phyloP scores from a whole-genome alignment of 345 rosid species.

The Aegle marmelos region DNA sequence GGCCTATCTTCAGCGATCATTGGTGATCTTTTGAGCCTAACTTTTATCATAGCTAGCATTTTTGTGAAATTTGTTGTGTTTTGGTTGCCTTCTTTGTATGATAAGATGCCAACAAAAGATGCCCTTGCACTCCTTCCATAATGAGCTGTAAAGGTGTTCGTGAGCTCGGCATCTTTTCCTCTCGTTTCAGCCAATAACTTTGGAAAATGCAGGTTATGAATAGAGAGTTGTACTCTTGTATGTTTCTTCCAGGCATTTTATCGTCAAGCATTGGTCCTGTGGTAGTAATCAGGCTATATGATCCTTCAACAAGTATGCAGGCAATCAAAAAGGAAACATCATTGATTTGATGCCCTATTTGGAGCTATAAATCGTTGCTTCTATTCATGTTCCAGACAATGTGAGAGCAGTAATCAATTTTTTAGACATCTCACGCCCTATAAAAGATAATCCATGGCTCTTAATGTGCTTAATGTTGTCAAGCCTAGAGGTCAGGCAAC shows the following conservation, averaged over 20 bases:
- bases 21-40: too few species aligned
- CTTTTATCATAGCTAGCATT: too few species aligned
- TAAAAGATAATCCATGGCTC: conserved; percentile 28
- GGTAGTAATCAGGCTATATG: conserved; percentile 40
- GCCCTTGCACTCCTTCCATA: too few species aligned
- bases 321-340: conserved; percentile 47
- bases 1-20: too few species aligned
- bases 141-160: too few species aligned
- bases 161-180: too few species aligned
- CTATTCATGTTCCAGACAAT: conserved; percentile 48
- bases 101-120: too few species aligned
- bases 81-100: too few species aligned
- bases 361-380: conserved; percentile 45
- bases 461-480: conserved; percentile 53
- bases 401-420: conserved; percentile 33
- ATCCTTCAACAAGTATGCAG: conserved; percentile 48
- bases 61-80: too few species aligned
- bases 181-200: too few species aligned
- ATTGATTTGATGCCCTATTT: conserved; percentile 17
- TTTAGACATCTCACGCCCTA: conserved; percentile 29
- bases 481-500: conserved; percentile 44
- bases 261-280: conserved; percentile 36
- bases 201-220: conserved; percentile 8
- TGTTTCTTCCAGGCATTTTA: background rate
- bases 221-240: background rate